Evolutionary conservation across 2,329 filamentous ascomycete species (phyloP), one percentile per base, ranked within the genome.

Genomic region (Venturia pyrina): DNA sequence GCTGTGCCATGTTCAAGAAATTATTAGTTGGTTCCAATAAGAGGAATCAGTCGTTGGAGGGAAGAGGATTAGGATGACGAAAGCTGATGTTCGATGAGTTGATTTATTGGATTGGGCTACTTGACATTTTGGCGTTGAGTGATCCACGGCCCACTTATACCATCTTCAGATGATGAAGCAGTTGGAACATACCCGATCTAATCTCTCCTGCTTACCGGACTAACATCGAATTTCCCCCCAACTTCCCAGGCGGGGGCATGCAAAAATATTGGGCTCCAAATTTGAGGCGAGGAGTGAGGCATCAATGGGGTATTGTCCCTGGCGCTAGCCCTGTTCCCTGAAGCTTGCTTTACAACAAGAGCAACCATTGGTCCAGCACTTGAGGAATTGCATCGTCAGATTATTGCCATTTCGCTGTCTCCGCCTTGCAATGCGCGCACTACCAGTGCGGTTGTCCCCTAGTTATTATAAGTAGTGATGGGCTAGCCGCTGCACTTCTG

Each of bases 71-170:
- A 24, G 32, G 13, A 19, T 59, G 7, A 28, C 50, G 32, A 28
- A 5, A 56, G 50, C 3, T 1, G 24, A 17, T 19, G 6, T 53
- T 28, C 4, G 48, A 4, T 0, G 28, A 28, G 28, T 28, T 28
- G 28, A 28, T 28, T 28, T 28, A 2, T 28, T 28, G 50, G 28
- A 11, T 34, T 32, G 50, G 13, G 19, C 6, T 8, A 2, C 7
- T 32, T 34, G 10, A 37, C 34, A n/a, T 7, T 17, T 10, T 19
- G 34, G 5, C 32, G 19, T 24, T 19, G 15, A 57, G 28, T 57
- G 53, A 59, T 59, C 19, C 32, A n/a, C 37, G 28, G 53, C 32
- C 53, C 53, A 59, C 32, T 59, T 59, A 59, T 59, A 59, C 53
- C 19, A n/a, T 37, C 15, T 59, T 59, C 32, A 40, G 11, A 24